phyloP scores from a whole-genome alignment of 31 red algal genomes.

The Pterothamnion heteromorphum region DNA sequence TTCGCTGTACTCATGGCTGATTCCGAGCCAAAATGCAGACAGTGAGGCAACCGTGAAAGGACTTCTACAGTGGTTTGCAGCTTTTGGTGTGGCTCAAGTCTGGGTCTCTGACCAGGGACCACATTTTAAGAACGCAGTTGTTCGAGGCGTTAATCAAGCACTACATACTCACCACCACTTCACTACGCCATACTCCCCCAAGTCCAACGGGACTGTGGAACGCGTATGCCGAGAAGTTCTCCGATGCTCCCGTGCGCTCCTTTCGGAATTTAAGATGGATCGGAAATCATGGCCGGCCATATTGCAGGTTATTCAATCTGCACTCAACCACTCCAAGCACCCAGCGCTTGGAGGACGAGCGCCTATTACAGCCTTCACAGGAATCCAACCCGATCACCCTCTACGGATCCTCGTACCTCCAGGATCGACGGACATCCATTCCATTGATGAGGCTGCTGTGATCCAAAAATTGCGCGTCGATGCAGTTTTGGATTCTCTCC shows the following conservation, averaged over 20 bases:
- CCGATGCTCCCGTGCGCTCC: not conserved
- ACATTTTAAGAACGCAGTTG: slow-evolving; percentile 6
- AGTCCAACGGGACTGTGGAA: not conserved
- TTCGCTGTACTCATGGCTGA: slow-evolving; percentile 32
- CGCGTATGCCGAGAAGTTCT: slow-evolving; percentile 18
- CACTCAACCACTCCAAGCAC: not conserved
- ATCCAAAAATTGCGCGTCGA: not conserved
- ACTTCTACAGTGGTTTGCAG: not conserved
- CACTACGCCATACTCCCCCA: not conserved
- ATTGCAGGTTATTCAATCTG: not conserved
- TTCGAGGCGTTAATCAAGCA: not conserved
- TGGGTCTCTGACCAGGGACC: not conserved
- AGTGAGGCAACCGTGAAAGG: not conserved
- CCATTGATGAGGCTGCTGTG: not conserved
- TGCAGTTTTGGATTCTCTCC: not conserved
- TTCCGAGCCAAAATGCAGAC: not conserved
- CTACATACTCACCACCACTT: slow-evolving; percentile 18
- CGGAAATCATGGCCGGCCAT: not conserved
- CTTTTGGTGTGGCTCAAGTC: slow-evolving; percentile 21
- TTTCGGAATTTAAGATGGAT: not conserved
- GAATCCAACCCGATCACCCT: not conserved
- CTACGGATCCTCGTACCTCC: not conserved
- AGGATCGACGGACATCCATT: not conserved
- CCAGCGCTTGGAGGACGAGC: not conserved
- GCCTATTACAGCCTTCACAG: not conserved